These are phyloP conservation scores for Clitoria ternatea DNA, from an alignment of 306 rosid genomes.

Conservation along the genomic window DNA sequence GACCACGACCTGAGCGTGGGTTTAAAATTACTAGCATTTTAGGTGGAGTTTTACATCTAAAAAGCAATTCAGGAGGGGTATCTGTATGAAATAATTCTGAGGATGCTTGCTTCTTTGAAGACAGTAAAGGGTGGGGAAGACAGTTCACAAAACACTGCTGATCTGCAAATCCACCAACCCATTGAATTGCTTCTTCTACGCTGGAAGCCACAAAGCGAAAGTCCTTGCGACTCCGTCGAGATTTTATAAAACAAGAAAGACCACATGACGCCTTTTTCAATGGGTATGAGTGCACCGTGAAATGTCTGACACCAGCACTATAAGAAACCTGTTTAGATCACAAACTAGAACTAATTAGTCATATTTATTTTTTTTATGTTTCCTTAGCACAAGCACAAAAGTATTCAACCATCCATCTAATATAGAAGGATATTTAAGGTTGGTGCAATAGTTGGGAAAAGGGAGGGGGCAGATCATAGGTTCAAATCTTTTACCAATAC, in stretches of 20 bases:
- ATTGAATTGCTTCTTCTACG: slow-evolving; percentile 83
- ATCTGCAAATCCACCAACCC: slow-evolving; percentile 99
- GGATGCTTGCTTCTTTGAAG: slow-evolving; percentile 96
- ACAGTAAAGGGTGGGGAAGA: slow-evolving; percentile 90
- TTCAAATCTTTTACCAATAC: too few relatives aligned
- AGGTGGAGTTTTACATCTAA: slow-evolving; percentile 90
- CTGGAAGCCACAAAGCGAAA: slow-evolving; percentile 78
- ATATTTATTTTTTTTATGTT: neutral
- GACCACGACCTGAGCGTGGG: slow-evolving; percentile 95
- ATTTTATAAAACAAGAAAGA: slow-evolving; percentile 69
- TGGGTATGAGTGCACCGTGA: slow-evolving; percentile 87
- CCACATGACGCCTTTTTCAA: slow-evolving; percentile 68
- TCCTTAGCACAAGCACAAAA: slow-evolving; percentile 17
- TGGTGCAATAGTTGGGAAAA: too few relatives aligned
- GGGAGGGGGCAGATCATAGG: too few relatives aligned
- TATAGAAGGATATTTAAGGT: slow-evolving; percentile 27
- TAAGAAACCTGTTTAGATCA: slow-evolving; percentile 77
- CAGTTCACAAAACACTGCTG: slow-evolving; percentile 89
- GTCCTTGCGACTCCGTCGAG: slow-evolving; percentile 72
- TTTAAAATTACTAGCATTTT: slow-evolving; percentile 95
- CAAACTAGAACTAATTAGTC: slow-evolving; percentile 27
- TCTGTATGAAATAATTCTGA: slow-evolving; percentile 77
- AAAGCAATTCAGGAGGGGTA: slow-evolving; percentile 90
- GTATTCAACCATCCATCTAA: slow-evolving; percentile 25
- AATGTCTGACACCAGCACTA: slow-evolving; percentile 92